Percentiles rank a stretch among this genome's conserved stretches.
Conservation (phyloP, 1,139 yeast species). For the Nakaseomyces delphensis region DNA sequence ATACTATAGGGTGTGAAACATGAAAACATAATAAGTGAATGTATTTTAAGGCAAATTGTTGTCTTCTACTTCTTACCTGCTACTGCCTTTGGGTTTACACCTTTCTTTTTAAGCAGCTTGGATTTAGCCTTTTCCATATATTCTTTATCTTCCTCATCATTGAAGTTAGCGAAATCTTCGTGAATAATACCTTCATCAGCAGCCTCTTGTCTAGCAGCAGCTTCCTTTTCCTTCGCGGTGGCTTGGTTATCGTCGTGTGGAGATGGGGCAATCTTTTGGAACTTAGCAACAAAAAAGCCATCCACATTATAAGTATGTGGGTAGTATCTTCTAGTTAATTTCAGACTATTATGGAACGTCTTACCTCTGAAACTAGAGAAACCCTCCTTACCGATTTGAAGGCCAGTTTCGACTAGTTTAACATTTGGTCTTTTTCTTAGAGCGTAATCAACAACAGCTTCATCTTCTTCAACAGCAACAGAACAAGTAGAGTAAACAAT, state of each 20-base stretch:
- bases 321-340: conserved; percentile 86
- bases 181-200: conserved; percentile 70
- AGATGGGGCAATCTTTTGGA: conserved; percentile 82
- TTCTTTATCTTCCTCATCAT: conserved; percentile 64
- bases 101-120: conserved; percentile 67
- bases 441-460: conserved; percentile 97
- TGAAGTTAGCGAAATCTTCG: conserved; percentile 78
- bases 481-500: conserved; percentile 98
- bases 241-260: conserved; percentile 78
- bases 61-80: background rate
- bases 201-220: conserved; percentile 64
- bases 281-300: conserved; percentile 96
- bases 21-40: conserved; percentile 1
- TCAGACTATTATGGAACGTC: conserved; percentile 68
- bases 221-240: conserved; percentile 83
- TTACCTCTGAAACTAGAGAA: conserved; percentile 91
- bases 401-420: conserved; percentile 86
- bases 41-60: background rate
- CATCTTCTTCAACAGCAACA: conserved; percentile 96
- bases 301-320: conserved; percentile 98
- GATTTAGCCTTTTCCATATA: conserved; percentile 68
- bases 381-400: conserved; percentile 92
- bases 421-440: conserved; percentile 94
- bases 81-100: conserved; percentile 57
- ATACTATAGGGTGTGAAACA: background rate